Conservation (phyloP, 257 asterid genomes). For the Plantago elongata region DNA sequence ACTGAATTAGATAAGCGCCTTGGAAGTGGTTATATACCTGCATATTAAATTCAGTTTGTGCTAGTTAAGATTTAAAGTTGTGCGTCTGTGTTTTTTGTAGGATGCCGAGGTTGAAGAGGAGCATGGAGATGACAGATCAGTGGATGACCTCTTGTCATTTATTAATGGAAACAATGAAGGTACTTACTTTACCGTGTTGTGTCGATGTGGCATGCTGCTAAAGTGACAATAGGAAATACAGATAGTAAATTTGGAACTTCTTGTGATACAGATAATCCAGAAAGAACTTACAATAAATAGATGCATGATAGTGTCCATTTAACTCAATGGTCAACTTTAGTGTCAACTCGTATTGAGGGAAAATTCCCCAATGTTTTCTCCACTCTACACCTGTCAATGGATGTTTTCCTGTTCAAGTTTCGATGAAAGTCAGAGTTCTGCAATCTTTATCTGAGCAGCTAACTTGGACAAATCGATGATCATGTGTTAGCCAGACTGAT, state of each 20-base stretch:
- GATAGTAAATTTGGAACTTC: background rate
- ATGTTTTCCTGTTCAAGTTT: background rate
- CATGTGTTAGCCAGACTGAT: background rate
- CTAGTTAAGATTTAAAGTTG: constrained; percentile 28
- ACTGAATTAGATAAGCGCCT: constrained; percentile 21
- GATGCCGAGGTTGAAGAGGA: constrained; percentile 76
- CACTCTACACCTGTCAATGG: too few relatives aligned
- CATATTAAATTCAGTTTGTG: constrained; percentile 1
- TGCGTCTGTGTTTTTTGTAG: constrained; percentile 36
- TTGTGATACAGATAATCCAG: background rate
- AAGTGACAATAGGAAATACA: background rate
- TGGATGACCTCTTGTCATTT: constrained; percentile 86
- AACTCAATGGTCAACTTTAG: too few relatives aligned
- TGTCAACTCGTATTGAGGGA: background rate
- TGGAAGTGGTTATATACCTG: constrained; percentile 14
- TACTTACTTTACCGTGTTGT: constrained; percentile 20
- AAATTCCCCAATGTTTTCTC: background rate
- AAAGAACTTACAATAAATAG: background rate
- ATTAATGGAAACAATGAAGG: constrained; percentile 79
- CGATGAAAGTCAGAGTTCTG: background rate
- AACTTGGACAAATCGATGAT: background rate
- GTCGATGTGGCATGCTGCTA: background rate
- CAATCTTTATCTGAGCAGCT: background rate
- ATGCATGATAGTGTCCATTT: too few relatives aligned
- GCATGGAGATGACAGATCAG: constrained; percentile 80